Percentiles rank a stretch among this genome's conserved stretches.
Conservation (phyloP, 169 alveolate genomes). For the Plasmodium reichenowi region DNA sequence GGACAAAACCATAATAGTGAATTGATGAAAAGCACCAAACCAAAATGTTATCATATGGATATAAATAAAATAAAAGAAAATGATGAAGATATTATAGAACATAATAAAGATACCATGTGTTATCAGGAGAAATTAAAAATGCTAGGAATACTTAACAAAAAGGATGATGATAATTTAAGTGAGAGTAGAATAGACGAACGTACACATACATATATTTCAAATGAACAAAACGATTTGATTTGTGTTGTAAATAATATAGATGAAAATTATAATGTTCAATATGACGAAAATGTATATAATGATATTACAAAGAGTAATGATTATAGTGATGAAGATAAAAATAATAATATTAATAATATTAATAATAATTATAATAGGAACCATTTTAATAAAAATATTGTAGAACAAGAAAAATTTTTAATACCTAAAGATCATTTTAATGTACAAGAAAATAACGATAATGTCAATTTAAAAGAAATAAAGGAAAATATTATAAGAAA, state of each 20-base stretch:
- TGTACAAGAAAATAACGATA: no score
- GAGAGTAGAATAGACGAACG: neutral
- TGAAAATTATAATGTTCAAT: neutral
- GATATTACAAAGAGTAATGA: neutral
- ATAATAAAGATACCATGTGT: neutral
- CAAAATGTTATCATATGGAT: neutral
- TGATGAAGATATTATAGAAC: no score
- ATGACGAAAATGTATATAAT: neutral
- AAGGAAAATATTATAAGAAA: no score
- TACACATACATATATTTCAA: neutral
- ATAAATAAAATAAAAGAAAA: no score
- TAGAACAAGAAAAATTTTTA: no score
- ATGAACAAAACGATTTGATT: neutral
- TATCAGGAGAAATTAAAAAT: conserved; percentile 5
- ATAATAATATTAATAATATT: neutral
- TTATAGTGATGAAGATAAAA: neutral
- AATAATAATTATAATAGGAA: neutral
- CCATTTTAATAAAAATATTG: neutral
- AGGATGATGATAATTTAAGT: neutral
- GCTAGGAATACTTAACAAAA: neutral
- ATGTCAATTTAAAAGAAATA: no score
- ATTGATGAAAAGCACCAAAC: neutral
- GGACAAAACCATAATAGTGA: no score
- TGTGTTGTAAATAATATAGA: neutral
- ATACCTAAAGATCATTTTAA: no score